These are phyloP conservation scores for Meyerozyma athensensis DNA, from an alignment of 1,139 yeast genomes.

Conservation along the genomic window DNA sequence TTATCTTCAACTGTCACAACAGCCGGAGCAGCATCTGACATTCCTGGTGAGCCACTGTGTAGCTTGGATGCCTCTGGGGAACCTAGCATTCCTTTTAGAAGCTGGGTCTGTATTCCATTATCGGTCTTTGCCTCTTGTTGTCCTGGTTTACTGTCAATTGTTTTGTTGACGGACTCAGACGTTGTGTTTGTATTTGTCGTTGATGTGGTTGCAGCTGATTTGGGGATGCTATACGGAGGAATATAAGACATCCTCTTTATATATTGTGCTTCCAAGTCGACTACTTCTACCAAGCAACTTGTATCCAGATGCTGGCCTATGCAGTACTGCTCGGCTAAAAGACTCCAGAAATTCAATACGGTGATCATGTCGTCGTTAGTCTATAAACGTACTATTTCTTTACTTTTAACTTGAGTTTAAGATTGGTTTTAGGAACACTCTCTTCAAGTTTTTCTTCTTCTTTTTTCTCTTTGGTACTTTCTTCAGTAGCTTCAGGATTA, in stretches of 20 bases:
- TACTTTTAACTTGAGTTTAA: slow-evolving; percentile 22
- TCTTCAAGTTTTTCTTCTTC: slow-evolving; percentile 11
- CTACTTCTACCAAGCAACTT: background rate
- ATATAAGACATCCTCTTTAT: slow-evolving; percentile 24
- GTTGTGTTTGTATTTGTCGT: slow-evolving; percentile 34
- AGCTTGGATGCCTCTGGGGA: slow-evolving; percentile 10
- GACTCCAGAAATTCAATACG: background rate
- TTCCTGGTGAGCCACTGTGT: slow-evolving; percentile 8
- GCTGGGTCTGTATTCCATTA: slow-evolving; percentile 7
- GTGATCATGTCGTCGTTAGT: background rate
- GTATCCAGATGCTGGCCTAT: background rate
- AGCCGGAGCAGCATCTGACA: slow-evolving; percentile 22
- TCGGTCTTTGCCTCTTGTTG: background rate
- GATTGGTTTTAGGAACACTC: slow-evolving; percentile 9
- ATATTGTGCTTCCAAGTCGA: background rate
- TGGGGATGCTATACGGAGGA: slow-evolving; percentile 35
- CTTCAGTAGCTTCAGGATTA: slow-evolving; percentile 4
- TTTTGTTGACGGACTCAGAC: slow-evolving; percentile 15
- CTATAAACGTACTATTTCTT: slow-evolving; percentile 10
- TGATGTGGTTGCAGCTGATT: slow-evolving; percentile 43
- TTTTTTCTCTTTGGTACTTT: slow-evolving; percentile 16
- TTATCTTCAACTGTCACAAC: slow-evolving; percentile 20
- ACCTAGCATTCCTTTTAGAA: slow-evolving; percentile 18
- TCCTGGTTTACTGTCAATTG: slow-evolving; percentile 9
- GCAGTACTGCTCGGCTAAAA: background rate